phyloP scores from a whole-genome alignment of 441 rosid genomes.

The Geranium incanum region DNA sequence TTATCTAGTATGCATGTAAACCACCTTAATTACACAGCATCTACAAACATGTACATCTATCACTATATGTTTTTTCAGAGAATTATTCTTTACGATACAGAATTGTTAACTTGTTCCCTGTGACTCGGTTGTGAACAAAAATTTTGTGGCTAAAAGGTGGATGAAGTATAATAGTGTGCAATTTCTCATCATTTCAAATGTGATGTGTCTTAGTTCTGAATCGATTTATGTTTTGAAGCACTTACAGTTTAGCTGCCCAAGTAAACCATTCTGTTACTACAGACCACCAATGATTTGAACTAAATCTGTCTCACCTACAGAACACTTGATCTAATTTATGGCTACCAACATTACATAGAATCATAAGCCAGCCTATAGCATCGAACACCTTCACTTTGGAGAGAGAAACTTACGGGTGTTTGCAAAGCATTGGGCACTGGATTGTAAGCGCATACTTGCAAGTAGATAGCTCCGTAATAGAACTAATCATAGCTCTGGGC shows the following conservation, averaged over 20 bases:
- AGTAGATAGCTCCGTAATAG: slow-evolving; percentile 86
- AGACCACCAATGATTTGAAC: background rate
- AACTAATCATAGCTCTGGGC: slow-evolving; percentile 79
- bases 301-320: background rate
- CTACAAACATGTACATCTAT: background rate
- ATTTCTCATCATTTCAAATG: background rate
- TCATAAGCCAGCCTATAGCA: background rate
- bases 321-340: background rate
- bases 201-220: background rate
- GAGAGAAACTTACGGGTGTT: slow-evolving; percentile 62
- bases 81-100: background rate
- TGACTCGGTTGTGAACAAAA: too few relatives aligned
- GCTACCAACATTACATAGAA: background rate
- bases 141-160: too few relatives aligned
- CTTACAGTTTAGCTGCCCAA: background rate
- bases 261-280: background rate
- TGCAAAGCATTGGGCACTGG: slow-evolving; percentile 78
- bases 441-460: slow-evolving; percentile 90
- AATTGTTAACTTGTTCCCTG: background rate
- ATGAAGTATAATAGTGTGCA: background rate
- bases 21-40: background rate
- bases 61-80: background rate
- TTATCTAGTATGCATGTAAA: background rate
- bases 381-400: background rate
- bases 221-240: background rate